A percentile compares a stretch with the other conserved stretches of the same genome.
phyloP scores from a whole-genome alignment of 129 eudicot genomes.

The Flaveria robusta region DNA sequence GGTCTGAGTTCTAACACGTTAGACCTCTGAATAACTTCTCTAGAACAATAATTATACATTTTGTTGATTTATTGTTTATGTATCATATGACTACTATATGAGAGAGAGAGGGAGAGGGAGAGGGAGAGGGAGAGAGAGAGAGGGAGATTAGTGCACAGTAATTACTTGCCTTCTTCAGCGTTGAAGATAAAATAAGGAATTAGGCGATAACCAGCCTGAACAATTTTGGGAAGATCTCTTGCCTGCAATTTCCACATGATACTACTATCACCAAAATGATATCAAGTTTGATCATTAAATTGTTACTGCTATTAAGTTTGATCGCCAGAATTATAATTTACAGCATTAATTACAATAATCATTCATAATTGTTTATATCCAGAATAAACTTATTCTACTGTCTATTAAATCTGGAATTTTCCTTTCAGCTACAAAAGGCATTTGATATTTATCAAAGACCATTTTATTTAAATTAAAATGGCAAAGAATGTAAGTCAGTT shows the following conservation, averaged over 20 bases:
- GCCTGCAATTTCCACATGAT: slow-evolving; percentile 58
- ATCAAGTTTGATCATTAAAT: not conserved
- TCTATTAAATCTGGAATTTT: slow-evolving; percentile 9
- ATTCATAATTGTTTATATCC: slow-evolving; percentile 13
- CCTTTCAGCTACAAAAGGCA: not conserved
- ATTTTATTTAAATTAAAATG: not conserved
- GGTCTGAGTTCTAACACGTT: not conserved
- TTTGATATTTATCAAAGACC: not conserved
- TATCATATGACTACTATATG: not conserved
- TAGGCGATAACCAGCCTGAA: slow-evolving; percentile 69
- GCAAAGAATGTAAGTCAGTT: slow-evolving; percentile 16
- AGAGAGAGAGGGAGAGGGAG: not conserved
- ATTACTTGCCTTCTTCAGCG: slow-evolving; percentile 78
- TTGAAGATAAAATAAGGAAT: slow-evolving; percentile 86
- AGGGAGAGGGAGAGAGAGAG: not conserved
- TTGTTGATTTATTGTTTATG: not conserved
- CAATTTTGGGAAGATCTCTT: slow-evolving; percentile 83
- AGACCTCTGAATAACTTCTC: not conserved
- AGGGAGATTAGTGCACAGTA: not conserved
- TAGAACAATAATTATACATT: not conserved
- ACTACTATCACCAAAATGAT: not conserved
- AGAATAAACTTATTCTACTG: not conserved
- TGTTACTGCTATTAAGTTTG: slow-evolving; percentile 10
- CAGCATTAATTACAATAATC: not conserved
- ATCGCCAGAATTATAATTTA: slow-evolving; percentile 12